Conservation (phyloP, 177 flowering plant genomes). For the Vitis hybrid region DNA sequence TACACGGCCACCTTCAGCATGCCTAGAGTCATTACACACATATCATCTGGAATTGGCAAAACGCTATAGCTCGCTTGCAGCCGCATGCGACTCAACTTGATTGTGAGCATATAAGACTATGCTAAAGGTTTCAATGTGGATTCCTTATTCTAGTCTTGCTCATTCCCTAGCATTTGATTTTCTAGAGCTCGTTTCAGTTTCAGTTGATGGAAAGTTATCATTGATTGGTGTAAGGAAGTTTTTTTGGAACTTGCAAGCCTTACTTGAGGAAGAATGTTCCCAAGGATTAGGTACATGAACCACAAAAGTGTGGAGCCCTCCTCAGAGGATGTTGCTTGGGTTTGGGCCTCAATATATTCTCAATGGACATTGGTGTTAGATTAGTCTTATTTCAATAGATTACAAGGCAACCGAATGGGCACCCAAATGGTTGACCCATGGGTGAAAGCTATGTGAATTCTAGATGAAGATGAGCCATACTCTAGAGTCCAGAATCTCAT, state of each 20-base stretch:
- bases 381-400: no score
- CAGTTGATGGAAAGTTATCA: conserved; percentile 80
- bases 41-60: no score
- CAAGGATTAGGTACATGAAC: conserved; percentile 11
- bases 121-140: conserved; percentile 61
- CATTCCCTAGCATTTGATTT: conserved; percentile 90
- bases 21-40: no score
- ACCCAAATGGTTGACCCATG: no score
- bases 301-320: conserved; percentile 53
- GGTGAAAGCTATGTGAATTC: no score
- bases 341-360: conserved; percentile 60
- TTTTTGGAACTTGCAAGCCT: conserved; percentile 36
- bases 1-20: no score
- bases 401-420: no score
- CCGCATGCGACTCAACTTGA: no score
- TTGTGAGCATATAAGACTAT: no score
- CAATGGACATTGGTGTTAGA: conserved; percentile 72
- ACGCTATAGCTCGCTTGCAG: no score
- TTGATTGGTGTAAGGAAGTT: conserved; percentile 77
- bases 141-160: conserved; percentile 72
- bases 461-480: no score
- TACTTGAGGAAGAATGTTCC: conserved; percentile 20
- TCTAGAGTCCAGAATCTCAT: no score
- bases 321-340: conserved; percentile 92
- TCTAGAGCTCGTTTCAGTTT: conserved; percentile 92